phyloP scores from a whole-genome alignment of 2,329 filamentous ascomycete genomes.

The Phialophora macrospora region DNA sequence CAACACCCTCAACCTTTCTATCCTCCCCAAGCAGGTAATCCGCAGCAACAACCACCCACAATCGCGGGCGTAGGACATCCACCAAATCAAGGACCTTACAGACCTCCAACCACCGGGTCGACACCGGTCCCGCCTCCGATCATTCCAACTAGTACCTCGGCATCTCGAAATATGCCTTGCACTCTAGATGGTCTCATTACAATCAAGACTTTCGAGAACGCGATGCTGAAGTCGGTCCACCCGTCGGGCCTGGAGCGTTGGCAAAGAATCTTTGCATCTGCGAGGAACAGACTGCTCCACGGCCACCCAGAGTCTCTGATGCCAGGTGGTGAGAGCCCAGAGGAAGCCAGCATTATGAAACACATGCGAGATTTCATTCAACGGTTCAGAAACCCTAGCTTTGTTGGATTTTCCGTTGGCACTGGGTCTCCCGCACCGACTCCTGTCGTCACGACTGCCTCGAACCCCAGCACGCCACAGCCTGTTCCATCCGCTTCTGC shows the following conservation, averaged over 20 bases:
- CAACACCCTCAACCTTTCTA: constrained; percentile 26
- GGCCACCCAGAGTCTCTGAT: constrained; percentile 31
- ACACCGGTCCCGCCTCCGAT: constrained; percentile 17
- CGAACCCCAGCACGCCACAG: constrained; percentile 9
- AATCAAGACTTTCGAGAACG: constrained; percentile 33
- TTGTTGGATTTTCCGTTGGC: constrained; percentile 32
- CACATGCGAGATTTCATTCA: constrained; percentile 35
- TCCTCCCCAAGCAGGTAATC: constrained; percentile 21
- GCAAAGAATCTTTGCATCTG: constrained; percentile 36
- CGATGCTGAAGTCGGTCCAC: constrained; percentile 35
- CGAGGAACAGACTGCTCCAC: constrained; percentile 35
- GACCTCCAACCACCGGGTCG: constrained; percentile 14
- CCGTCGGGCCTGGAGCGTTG: constrained; percentile 31
- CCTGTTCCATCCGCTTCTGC: constrained; percentile 2
- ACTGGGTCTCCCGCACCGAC: constrained; percentile 28
- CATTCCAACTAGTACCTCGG: constrained; percentile 29
- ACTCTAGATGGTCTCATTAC: constrained; percentile 32
- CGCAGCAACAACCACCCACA: constrained; percentile 17
- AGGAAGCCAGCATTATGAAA: constrained; percentile 37
- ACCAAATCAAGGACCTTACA: constrained; percentile 25
- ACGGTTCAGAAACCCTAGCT: constrained; percentile 37
- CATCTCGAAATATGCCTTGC: constrained; percentile 37
- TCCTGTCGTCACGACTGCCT: background rate
- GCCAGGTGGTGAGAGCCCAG: constrained; percentile 33
- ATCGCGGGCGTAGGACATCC: constrained; percentile 21